Conservation (phyloP, 257 asterid genomes). For the Linaria vulgaris region DNA sequence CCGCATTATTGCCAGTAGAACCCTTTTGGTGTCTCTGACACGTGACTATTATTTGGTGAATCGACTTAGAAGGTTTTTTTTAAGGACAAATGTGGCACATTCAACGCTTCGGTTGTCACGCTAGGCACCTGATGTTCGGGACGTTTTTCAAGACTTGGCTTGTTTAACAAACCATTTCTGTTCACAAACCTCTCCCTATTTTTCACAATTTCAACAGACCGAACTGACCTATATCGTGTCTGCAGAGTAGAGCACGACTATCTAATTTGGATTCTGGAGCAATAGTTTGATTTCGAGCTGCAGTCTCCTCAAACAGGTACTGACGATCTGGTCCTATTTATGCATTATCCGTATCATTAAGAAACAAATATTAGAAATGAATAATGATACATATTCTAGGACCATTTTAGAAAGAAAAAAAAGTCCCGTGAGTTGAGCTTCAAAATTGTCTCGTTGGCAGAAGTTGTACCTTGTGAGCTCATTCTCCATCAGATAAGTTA, state of each 20-base stretch:
- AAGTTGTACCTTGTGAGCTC: no score
- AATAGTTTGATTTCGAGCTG: slow-evolving; percentile 24
- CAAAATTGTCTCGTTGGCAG: no score
- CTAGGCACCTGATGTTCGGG: slow-evolving; percentile 8
- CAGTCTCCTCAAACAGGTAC: slow-evolving; percentile 18
- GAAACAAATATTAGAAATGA: no score
- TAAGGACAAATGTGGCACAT: no score
- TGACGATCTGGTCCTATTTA: slow-evolving; percentile 29
- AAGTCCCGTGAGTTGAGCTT: no score
- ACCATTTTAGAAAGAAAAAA: no score
- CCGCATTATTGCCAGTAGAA: slow-evolving; percentile 37
- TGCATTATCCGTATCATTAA: no score
- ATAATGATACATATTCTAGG: slow-evolving; percentile 44
- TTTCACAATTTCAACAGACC: slow-evolving; percentile 24
- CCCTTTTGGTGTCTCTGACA: slow-evolving; percentile 27
- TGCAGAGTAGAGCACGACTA: neutral
- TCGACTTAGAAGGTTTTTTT: no score
- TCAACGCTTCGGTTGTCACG: no score
- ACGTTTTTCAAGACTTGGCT: no score
- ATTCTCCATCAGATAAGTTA: no score
- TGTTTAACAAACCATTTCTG: no score
- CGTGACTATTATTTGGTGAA: slow-evolving; percentile 30
- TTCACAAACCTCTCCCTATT: slow-evolving; percentile 14
- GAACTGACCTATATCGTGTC: slow-evolving; percentile 7
- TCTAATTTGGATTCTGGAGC: slow-evolving; percentile 24